These are phyloP conservation scores for Pisolithus orientalis DNA, from an alignment of 768 basidiomycete species.

Conservation along the genomic window DNA sequence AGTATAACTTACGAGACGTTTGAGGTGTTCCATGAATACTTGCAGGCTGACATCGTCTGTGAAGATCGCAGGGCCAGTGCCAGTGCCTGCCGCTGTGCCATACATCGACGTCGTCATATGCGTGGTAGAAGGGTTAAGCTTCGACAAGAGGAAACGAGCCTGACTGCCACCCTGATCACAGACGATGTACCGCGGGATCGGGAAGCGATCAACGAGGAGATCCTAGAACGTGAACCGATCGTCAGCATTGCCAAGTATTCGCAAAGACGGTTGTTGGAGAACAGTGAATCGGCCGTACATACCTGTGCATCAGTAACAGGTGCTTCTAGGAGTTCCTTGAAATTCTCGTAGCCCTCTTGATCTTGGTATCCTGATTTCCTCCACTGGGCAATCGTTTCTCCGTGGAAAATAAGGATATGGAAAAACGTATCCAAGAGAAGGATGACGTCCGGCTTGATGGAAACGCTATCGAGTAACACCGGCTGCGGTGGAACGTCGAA, in stretches of 20 bases:
- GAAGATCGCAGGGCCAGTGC: slow-evolving; percentile 87
- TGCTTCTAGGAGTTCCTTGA: slow-evolving; percentile 85
- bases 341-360: slow-evolving; percentile 97
- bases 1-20: slow-evolving; percentile 64
- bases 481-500: slow-evolving; percentile 90
- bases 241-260: not conserved
- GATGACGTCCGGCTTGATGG: slow-evolving; percentile 95
- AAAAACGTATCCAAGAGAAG: slow-evolving; percentile 98
- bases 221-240: slow-evolving; percentile 46
- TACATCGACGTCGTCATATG: slow-evolving; percentile 93
- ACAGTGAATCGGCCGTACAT: slow-evolving; percentile 7
- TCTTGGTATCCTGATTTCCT: slow-evolving; percentile 98
- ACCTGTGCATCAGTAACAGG: slow-evolving; percentile 90
- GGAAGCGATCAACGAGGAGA: slow-evolving; percentile 90
- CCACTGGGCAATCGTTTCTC: slow-evolving; percentile 96
- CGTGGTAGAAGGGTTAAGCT: slow-evolving; percentile 96
- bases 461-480: slow-evolving; percentile 93
- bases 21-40: slow-evolving; percentile 97
- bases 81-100: slow-evolving; percentile 62
- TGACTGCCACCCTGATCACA: slow-evolving; percentile 97
- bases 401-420: slow-evolving; percentile 99
- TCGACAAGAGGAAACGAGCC: slow-evolving; percentile 94
- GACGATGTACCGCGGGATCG: slow-evolving; percentile 96
- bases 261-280: not conserved
- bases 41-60: slow-evolving; percentile 98